Evolutionary conservation across 768 basidiomycete species (phyloP).

Genomic region (Agaricus blazei): DNA sequence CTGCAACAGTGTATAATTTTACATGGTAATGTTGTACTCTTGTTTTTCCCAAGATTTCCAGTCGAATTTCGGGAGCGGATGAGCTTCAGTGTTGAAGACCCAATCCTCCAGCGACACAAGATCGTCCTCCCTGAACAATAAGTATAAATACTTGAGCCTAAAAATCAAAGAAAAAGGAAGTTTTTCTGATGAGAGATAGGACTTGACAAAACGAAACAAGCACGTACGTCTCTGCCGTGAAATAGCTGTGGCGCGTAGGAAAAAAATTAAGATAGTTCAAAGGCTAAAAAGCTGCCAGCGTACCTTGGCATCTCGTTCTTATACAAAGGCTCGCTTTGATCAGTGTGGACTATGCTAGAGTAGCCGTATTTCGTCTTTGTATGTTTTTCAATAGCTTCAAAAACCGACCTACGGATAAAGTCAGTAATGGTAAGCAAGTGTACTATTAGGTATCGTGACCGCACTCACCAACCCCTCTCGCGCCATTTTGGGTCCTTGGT

Average conservation of each 20-base stretch:
- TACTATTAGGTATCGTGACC: constrained; percentile 27
- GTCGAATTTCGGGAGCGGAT: constrained; percentile 63
- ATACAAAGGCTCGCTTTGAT: constrained; percentile 25
- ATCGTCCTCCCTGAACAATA: constrained; percentile 57
- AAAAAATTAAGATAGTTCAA: background rate
- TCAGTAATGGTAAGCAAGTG: constrained; percentile 42
- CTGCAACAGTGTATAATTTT: background rate
- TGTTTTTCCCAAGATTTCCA: constrained; percentile 52
- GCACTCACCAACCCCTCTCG: constrained; percentile 64
- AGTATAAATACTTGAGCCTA: constrained; percentile 60
- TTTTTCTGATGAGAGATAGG: constrained; percentile 17
- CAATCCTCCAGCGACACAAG: constrained; percentile 45
- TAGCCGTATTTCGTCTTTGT: constrained; percentile 56
- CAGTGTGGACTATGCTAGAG: constrained; percentile 45
- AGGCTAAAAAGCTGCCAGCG: constrained; percentile 13
- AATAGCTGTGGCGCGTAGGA: constrained; percentile 15
- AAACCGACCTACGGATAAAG: constrained; percentile 32
- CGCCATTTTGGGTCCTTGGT: constrained; percentile 66
- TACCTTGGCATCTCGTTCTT: constrained; percentile 74
- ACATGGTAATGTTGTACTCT: constrained; percentile 30
- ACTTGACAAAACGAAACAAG: constrained; percentile 8
- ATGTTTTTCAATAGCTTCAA: constrained; percentile 53
- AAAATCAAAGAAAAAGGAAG: constrained; percentile 28
- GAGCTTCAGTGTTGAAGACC: constrained; percentile 69
- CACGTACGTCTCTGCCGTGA: constrained; percentile 18